Evolutionary conservation across 495 filamentous ascomycete species (phyloP), one percentile per base, ranked within the genome.

Genomic region (Pyrenula massariospora): DNA sequence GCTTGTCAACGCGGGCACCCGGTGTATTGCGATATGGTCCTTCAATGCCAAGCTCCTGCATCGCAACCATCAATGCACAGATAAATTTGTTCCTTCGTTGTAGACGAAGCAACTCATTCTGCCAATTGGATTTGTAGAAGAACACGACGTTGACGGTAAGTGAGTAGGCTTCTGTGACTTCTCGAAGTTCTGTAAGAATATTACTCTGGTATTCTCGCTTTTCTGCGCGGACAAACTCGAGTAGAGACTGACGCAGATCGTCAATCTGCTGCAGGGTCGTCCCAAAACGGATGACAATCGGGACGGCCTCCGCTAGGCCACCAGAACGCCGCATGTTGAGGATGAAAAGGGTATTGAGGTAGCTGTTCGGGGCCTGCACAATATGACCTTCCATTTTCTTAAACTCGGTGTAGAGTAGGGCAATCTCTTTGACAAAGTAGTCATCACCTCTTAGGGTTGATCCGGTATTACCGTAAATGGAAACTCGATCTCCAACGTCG

Each of bases 361-460:
- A 85, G 56, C 84, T 92, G 76, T 97, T 97, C 2, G 93, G 93
- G 0, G 92, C 93, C 66, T 97, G 92, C 2, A 97, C 92, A 12
- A 96, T 82, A 59, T 96, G 91, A 12, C 92, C 92, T 65, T 96
- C 85, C 84, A 96, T 90, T 73, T 96, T 97, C 73, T 96, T 96
- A 75, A 96, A 95, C 64, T 96, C 93, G 24, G 93, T 96, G 64
- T 91, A 96, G 10, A 98, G 80, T n/a, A 97, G 75, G 8, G 90
- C 86, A 50, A 96, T 91, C 60, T 96, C 88, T 56, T 95, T 91
- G 54, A 98, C 90, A 58, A 95, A 95, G 71, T 96, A 96, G 62
- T 95, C 91, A 65, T 96, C 91, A 22, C 91, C 90, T 19, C 78
- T 76, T 66, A 89, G 78, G 15, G 77, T 63, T 23, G 83, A 76